Base-by-base conservation (phyloP, 1,284 basidiomycete species). In the Lentinula novae-zelandiae region DNA sequence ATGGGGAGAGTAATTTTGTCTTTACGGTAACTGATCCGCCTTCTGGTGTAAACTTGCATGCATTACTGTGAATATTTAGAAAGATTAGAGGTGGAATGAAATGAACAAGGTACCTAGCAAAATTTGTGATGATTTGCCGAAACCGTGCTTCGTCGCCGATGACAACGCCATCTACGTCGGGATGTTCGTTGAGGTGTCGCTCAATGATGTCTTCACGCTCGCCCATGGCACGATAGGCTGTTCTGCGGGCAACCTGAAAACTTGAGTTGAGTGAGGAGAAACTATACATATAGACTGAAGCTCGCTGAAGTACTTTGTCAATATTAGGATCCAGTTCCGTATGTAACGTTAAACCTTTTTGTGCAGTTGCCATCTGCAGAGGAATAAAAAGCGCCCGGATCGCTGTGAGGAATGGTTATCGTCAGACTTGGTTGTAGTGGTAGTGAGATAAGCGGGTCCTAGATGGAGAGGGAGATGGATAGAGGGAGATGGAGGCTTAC, bases 61-160 rank as follows among this genome's bases (percentile, higher is more conserved):
- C 83, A 55, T 84, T 84, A 63, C 81, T 83, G 46, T 6, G 48
- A 55, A 4, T 36, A 12, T 17, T 38, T 27, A 51, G 36, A 38
- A 9, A 38, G 7, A 38, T 39, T 8, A 34, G 38, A 34, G 54
- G 31, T 12, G 20, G 8, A 42, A 58, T 40, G 38, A 61, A 5
- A 42, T 9, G 34, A 48, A 31, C 20, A 42, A n/a, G 2, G 52
- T 60, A 83, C 83, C 82, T 84, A 17, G 84, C 82, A 15, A 87
- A 73, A 64, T 86, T 86, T 48, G 82, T 85, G 63, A 86, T 76
- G 61, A 89, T 80, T 70, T 90, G 89, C 62, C 86, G 76, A 57
- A 91, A 70, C 9, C 90, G 79, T 71, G 88, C 88, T 67, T 87
- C 85, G 64, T 89, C 86, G 22, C 86, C 87, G 6, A 86, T 77